These are phyloP conservation scores for Vaccinium macrocarpon DNA, from an alignment of 148 eudicot genomes.

Conservation along the genomic window DNA sequence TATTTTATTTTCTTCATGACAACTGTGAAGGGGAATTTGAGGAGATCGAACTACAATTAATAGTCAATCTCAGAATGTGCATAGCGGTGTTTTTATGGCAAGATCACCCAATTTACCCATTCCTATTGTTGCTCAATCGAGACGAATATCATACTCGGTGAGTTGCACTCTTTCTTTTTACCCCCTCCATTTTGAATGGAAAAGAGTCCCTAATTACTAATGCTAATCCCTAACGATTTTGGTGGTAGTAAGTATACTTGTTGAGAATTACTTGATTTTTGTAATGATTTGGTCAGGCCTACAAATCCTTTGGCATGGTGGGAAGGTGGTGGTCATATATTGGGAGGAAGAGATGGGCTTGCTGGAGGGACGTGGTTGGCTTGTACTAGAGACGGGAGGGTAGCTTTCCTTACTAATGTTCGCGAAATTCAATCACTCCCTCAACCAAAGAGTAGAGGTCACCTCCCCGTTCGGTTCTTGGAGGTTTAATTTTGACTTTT, in stretches of 20 bases:
- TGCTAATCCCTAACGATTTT: background rate
- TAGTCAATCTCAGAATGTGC: slow-evolving; percentile 42
- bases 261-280: background rate
- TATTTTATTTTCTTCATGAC: background rate
- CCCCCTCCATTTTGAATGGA: too few species aligned
- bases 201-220: too few species aligned
- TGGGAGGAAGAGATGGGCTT: slow-evolving; percentile 77
- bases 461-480: slow-evolving; percentile 74
- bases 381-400: slow-evolving; percentile 52
- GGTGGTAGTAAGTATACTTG: background rate
- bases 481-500: slow-evolving; percentile 32
- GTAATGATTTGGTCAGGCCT: slow-evolving; percentile 37
- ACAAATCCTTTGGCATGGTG: slow-evolving; percentile 74
- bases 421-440: slow-evolving; percentile 42
- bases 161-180: slow-evolving; percentile 13
- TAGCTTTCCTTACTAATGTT: slow-evolving; percentile 82
- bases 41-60: background rate
- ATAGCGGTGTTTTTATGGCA: slow-evolving; percentile 80
- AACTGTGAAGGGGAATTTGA: background rate
- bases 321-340: slow-evolving; percentile 59
- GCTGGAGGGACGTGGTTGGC: slow-evolving; percentile 94
- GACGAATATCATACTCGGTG: slow-evolving; percentile 78
- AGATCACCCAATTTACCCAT: slow-evolving; percentile 75
- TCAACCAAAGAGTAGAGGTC: slow-evolving; percentile 60
- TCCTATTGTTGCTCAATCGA: slow-evolving; percentile 67